These are phyloP conservation scores for Secale cereale DNA, from an alignment of 176 grass and related monocot species.

Conservation along the genomic window DNA sequence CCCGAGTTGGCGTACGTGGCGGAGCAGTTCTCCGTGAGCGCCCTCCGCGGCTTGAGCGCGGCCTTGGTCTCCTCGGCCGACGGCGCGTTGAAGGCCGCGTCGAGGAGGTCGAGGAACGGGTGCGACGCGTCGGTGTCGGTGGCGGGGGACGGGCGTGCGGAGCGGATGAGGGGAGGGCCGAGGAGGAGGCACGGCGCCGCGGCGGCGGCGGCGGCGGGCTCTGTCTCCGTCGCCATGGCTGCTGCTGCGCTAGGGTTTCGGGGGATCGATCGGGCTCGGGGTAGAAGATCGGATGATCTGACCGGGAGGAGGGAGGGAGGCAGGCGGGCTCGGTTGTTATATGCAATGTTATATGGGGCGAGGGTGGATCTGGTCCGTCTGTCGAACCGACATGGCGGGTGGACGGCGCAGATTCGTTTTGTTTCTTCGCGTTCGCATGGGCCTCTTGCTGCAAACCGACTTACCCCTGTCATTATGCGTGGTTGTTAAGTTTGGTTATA, in stretches of 20 bases:
- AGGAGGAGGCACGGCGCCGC: neutral
- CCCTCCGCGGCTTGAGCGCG: neutral
- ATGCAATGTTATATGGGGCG: neutral
- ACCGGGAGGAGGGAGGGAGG: neutral
- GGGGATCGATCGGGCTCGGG: too few relatives aligned
- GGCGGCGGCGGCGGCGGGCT: neutral
- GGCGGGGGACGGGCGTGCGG: too few relatives aligned
- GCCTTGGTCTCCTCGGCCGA: neutral
- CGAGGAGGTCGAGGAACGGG: conserved; percentile 29
- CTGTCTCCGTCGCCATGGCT: neutral
- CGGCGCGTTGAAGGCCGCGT: conserved; percentile 31
- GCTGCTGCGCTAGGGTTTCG: neutral
- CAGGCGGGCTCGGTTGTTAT: too few relatives aligned
- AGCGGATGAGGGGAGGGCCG: neutral
- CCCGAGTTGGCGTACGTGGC: conserved; percentile 44
- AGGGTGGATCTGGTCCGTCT: neutral
- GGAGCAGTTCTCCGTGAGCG: conserved; percentile 29
- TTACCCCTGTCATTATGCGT: neutral
- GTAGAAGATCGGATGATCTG: neutral
- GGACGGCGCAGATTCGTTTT: neutral
- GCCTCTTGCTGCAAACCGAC: neutral
- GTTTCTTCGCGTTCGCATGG: neutral
- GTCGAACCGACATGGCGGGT: neutral
- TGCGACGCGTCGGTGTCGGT: neutral
- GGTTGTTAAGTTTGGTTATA: neutral